Base-by-base conservation (phyloP, 139 green algal species). In the Diplosphaera chodatii region DNA sequence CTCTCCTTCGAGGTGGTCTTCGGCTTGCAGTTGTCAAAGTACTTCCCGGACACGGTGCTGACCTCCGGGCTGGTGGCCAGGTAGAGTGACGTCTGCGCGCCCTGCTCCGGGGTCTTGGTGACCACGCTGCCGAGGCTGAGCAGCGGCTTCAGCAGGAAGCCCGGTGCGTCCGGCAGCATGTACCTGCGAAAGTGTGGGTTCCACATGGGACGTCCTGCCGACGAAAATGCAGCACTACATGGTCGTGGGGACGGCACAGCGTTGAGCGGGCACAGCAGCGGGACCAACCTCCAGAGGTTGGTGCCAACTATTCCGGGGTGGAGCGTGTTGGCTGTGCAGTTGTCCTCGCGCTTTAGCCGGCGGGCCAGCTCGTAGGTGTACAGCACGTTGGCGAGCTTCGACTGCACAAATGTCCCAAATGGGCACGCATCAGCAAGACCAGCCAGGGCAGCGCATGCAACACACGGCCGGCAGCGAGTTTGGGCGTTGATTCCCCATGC, bases 351-450 rank as follows among this genome's bases (percentile, higher is more conserved):
- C 66, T 64, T 40, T 67, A 92, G 69, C 23, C 84, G 70, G 28
- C 80, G 76, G 0, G 79, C 82, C 28, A 97, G 79, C 85, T 97
- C 93, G 55, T 90, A 91, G 1, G 91, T 86, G 77, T 96, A 96
- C 63, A 96, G 72, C 20, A 97, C 75, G 73, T 97, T 96, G 16
- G 91, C 90, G 15, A 97, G 82, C 82, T 97, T 97, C 32, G 85
- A 89, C 78, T 94, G 86, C n/a, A n/a, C n/a, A n/a, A n/a, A n/a
- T n/a, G n/a, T n/a, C n/a, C n/a, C n/a, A n/a, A n/a, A n/a, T n/a
- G n/a, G n/a, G n/a, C n/a, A n/a, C n/a, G n/a, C n/a, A n/a, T n/a
- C n/a, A n/a, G n/a, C n/a, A n/a, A n/a, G n/a, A n/a, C n/a, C n/a
- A n/a, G n/a, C n/a, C n/a, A n/a, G n/a, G n/a, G n/a, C n/a, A n/a